A percentile compares a stretch with the other conserved stretches of the same genome.
Evolutionary conservation across 129 eudicot genomes (phyloP).

Genomic region (Flaveria sonorensis): DNA sequence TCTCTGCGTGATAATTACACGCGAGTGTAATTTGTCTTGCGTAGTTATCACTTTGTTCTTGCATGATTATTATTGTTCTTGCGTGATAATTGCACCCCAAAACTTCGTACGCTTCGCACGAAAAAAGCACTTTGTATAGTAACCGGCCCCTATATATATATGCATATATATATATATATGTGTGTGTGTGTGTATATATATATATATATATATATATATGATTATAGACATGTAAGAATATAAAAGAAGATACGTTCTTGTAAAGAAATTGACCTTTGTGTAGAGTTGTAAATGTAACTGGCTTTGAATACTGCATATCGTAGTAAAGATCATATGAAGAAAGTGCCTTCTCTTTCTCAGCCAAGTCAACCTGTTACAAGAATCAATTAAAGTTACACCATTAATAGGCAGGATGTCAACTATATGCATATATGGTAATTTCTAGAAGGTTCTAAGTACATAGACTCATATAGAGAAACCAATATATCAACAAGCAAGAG

Average conservation of each 20-base stretch:
- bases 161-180: neutral
- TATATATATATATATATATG: too few relatives aligned
- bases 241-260: neutral
- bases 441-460: neutral
- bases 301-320: constrained; percentile 55
- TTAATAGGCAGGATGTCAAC: neutral
- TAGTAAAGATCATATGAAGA: constrained; percentile 40
- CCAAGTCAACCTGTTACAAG: constrained; percentile 40
- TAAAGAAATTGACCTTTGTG: constrained; percentile 34
- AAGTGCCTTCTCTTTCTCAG: constrained; percentile 35
- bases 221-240: neutral
- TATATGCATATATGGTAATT: constrained; percentile 2
- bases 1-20: too few relatives aligned
- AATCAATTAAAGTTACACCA: neutral
- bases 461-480: constrained; percentile 12
- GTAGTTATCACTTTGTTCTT: too few relatives aligned
- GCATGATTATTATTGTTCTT: too few relatives aligned
- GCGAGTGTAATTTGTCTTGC: too few relatives aligned
- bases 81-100: too few relatives aligned
- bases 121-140: too few relatives aligned
- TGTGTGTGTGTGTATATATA: too few relatives aligned
- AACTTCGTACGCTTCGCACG: too few relatives aligned
- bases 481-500: neutral
- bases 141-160: neutral
- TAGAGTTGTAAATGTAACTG: constrained; percentile 47